Percentiles rank a stretch among this genome's conserved stretches.
Evolutionary conservation across 1,284 basidiomycete genomes (phyloP).

Genomic region (Naganishia sp.): DNA sequence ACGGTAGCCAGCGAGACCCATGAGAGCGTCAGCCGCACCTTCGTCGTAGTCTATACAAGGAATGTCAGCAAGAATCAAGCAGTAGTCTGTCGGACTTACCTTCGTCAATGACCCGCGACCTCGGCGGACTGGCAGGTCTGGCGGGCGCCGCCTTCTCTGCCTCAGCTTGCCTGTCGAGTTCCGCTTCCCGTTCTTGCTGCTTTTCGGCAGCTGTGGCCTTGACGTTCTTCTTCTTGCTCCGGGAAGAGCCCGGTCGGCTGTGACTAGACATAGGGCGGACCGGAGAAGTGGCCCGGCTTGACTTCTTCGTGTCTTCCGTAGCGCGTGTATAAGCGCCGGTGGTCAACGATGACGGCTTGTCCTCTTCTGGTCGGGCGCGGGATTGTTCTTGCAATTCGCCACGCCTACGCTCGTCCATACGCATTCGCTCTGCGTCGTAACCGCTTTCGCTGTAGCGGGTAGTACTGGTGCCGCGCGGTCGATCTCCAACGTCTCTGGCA

Average conservation of each 20-base stretch:
- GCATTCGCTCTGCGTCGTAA: constrained; percentile 11
- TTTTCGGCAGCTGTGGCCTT: constrained; percentile 1
- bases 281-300: constrained; percentile 25
- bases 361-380: constrained; percentile 23
- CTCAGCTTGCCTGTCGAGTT: too few species aligned
- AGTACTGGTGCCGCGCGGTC: not conserved
- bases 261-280: constrained; percentile 25
- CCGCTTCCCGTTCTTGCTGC: too few species aligned
- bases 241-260: constrained; percentile 31
- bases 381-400: constrained; percentile 18
- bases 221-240: constrained; percentile 20
- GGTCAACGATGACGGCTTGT: not conserved
- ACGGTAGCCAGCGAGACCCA: constrained; percentile 50
- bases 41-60: constrained; percentile 51
- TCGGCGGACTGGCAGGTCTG: constrained; percentile 26
- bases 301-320: constrained; percentile 13
- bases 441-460: constrained; percentile 15
- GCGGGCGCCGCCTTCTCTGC: not conserved
- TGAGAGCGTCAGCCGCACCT: constrained; percentile 51
- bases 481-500: constrained; percentile 6
- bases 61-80: constrained; percentile 1
- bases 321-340: not conserved
- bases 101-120: constrained; percentile 47
- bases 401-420: constrained; percentile 7
- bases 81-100: constrained; percentile 39